phyloP scores from a whole-genome alignment of 768 basidiomycete genomes.

The Tulasnella sp. region DNA sequence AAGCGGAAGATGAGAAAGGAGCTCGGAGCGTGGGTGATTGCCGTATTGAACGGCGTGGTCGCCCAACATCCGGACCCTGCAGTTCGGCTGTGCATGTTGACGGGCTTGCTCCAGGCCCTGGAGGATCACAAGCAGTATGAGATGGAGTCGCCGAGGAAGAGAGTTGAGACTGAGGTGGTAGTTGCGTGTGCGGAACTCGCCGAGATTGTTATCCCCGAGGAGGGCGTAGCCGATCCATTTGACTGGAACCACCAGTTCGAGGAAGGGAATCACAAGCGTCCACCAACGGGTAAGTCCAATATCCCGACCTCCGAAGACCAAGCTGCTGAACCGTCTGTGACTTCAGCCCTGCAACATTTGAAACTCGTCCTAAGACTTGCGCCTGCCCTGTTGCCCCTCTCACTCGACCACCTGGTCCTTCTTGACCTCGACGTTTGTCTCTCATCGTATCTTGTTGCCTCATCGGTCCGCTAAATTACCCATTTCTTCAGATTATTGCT shows the following conservation, averaged over 20 bases:
- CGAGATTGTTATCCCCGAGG: not conserved
- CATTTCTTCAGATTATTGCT: not conserved
- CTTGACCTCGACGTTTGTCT: constrained; percentile 3
- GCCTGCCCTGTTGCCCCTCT: not conserved
- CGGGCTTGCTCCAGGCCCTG: constrained; percentile 11
- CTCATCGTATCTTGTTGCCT: not conserved
- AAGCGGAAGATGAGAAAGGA: not conserved
- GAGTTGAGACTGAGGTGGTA: not conserved
- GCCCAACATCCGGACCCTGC: not conserved
- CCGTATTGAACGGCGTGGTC: not conserved
- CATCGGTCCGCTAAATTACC: not conserved
- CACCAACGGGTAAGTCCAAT: not conserved
- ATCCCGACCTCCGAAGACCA: too few species aligned
- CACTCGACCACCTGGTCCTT: not conserved
- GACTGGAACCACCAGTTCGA: constrained; percentile 4
- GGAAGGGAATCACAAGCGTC: not conserved
- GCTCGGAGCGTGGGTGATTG: constrained; percentile 4
- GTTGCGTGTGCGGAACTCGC: not conserved
- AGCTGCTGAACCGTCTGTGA: too few species aligned
- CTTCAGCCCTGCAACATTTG: too few species aligned
- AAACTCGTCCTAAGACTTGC: too few species aligned
- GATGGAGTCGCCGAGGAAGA: not conserved
- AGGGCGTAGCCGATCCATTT: not conserved
- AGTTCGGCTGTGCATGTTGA: constrained; percentile 6
- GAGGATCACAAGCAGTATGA: constrained; percentile 3